Conservation (phyloP, 176 grass and related monocot species). For the Alloteropsis semialata region DNA sequence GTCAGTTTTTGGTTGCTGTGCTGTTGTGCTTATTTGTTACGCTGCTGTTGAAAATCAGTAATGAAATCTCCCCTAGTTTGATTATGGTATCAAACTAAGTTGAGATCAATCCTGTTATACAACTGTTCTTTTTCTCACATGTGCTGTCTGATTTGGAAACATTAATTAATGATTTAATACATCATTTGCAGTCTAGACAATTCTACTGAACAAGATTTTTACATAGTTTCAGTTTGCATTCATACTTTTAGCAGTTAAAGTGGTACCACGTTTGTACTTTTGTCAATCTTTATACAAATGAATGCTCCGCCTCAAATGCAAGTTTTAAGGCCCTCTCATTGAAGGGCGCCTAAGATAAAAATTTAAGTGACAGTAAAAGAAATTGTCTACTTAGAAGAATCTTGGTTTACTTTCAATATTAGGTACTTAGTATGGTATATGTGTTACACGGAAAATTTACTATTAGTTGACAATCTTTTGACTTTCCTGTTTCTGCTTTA, state of each 20-base stretch:
- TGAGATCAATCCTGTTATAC: background rate
- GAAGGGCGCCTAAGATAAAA: slow-evolving; percentile 3
- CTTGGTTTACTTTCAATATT: background rate
- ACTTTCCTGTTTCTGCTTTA: background rate
- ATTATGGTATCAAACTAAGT: background rate
- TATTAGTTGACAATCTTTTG: background rate
- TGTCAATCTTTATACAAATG: background rate
- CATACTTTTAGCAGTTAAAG: background rate
- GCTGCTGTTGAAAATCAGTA: background rate
- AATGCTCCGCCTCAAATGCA: background rate
- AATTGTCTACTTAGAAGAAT: background rate
- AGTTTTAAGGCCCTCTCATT: background rate
- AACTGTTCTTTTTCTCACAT: background rate
- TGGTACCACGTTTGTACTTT: background rate
- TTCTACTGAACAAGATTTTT: background rate
- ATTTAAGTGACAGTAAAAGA: background rate
- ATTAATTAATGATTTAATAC: background rate
- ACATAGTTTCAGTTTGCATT: background rate
- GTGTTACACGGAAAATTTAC: background rate
- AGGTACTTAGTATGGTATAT: background rate
- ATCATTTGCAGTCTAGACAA: background rate
- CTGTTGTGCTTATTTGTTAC: too few species aligned
- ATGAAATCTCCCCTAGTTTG: background rate
- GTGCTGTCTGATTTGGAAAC: background rate
- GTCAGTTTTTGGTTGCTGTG: background rate